Conservation (phyloP, 345 rosid genomes). For the thale cress (Arabidopsis thaliana) region TAIR10.1 NC_003075.7:1482501-1483000, state of each 20-base stretch:
- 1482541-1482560: not conserved
- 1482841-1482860: constrained; percentile 42
- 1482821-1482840: constrained; percentile 84
- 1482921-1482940: not conserved
- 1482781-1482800: constrained; percentile 79
- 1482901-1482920: too few relatives aligned
- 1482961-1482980: not conserved
- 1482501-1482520: not conserved
- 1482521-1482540: too few relatives aligned
- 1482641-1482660: constrained; percentile 91
- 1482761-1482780: constrained; percentile 91
- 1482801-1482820: constrained; percentile 91
- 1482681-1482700: constrained; percentile 86
- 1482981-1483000: not conserved
- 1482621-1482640: constrained; percentile 45
- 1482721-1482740: constrained; percentile 79
- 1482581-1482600: not conserved
- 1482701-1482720: constrained; percentile 86
- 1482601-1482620: not conserved
- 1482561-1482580: not conserved
- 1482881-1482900: too few relatives aligned
- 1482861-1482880: too few relatives aligned
- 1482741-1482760: constrained; percentile 82
- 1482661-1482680: constrained; percentile 85
- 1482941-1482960: not conserved